A percentile compares a stretch with the other conserved stretches of the same genome.
These are phyloP conservation scores for Sisymbrium altissimum DNA, from an alignment of 345 rosid genomes.

Conservation along the genomic window DNA sequence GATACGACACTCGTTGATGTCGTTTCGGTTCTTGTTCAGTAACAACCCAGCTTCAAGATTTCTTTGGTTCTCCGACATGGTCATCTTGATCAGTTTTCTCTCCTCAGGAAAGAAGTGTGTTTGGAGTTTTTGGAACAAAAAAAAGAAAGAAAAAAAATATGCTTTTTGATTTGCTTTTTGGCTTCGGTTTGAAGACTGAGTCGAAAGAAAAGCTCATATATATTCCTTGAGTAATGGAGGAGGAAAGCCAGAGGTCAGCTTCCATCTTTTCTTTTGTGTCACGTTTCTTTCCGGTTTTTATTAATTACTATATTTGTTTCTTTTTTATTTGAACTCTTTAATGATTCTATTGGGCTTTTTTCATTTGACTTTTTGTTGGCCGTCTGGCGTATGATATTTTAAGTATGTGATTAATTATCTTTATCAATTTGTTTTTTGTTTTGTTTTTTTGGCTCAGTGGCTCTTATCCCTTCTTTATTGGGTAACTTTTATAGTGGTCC, in stretches of 20 bases:
- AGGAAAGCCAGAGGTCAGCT: constrained; percentile 26
- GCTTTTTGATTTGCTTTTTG: not conserved
- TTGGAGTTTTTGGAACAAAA: not conserved
- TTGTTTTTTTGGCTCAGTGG: constrained; percentile 1
- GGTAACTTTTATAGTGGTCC: not conserved
- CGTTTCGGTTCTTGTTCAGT: constrained; percentile 23
- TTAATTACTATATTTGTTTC: not conserved
- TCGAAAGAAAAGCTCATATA: constrained; percentile 8
- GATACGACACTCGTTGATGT: constrained; percentile 34
- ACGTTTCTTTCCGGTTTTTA: constrained; percentile 10
- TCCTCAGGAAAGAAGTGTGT: not conserved
- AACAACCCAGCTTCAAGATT: constrained; percentile 30
- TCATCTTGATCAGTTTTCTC: constrained; percentile 14
- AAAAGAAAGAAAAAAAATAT: not conserved
- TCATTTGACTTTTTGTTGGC: not conserved
- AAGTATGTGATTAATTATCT: not conserved
- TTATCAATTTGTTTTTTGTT: not conserved
- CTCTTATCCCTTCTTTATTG: not conserved
- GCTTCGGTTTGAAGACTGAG: constrained; percentile 2
- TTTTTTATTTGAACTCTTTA: not conserved
- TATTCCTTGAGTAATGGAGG: constrained; percentile 30
- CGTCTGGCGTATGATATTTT: not conserved
- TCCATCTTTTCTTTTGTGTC: constrained; percentile 26
- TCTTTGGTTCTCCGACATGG: constrained; percentile 26
- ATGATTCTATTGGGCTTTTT: not conserved